Conservation (phyloP, 1,139 yeast genomes). For the Pichia sp. region DNA sequence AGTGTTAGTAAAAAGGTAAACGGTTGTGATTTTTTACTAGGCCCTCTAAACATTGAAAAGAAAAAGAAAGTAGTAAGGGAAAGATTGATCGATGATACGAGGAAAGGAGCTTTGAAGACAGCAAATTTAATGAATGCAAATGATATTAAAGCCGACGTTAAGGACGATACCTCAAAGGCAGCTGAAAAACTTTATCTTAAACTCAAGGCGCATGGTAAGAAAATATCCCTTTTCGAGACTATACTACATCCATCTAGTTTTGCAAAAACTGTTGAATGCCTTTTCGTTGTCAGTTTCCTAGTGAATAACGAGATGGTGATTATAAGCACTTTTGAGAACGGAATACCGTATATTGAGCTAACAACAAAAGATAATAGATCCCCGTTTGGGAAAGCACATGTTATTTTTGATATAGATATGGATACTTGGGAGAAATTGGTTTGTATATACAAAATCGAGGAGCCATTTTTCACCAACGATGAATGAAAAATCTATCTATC, state of each 20-base stretch:
- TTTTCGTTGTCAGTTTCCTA: constrained; percentile 75
- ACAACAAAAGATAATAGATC: constrained; percentile 16
- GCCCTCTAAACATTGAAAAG: constrained; percentile 63
- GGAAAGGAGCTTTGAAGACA: constrained; percentile 36
- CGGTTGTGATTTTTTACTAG: constrained; percentile 56
- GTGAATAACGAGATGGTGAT: constrained; percentile 63
- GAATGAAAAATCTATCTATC: background rate
- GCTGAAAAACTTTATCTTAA: constrained; percentile 43
- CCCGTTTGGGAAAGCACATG: constrained; percentile 36
- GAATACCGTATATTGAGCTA: constrained; percentile 36
- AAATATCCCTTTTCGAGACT: constrained; percentile 55
- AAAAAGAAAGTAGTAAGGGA: constrained; percentile 34
- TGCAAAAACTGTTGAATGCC: constrained; percentile 72
- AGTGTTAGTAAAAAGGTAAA: constrained; percentile 42
- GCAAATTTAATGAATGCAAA: constrained; percentile 48
- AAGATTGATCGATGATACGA: constrained; percentile 38
- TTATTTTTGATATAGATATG: constrained; percentile 64
- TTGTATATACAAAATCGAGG: constrained; percentile 42
- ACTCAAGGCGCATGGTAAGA: constrained; percentile 32
- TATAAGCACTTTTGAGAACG: constrained; percentile 44
- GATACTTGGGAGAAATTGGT: constrained; percentile 55
- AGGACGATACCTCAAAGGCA: constrained; percentile 53
- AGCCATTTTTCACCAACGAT: constrained; percentile 40
- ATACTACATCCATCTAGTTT: constrained; percentile 71
- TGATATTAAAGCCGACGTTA: constrained; percentile 42